A percentile compares a stretch with the other conserved stretches of the same genome.
Conservation (phyloP, 2,329 filamentous ascomycete genomes). For the Scedosporium apiospermum region DNA sequence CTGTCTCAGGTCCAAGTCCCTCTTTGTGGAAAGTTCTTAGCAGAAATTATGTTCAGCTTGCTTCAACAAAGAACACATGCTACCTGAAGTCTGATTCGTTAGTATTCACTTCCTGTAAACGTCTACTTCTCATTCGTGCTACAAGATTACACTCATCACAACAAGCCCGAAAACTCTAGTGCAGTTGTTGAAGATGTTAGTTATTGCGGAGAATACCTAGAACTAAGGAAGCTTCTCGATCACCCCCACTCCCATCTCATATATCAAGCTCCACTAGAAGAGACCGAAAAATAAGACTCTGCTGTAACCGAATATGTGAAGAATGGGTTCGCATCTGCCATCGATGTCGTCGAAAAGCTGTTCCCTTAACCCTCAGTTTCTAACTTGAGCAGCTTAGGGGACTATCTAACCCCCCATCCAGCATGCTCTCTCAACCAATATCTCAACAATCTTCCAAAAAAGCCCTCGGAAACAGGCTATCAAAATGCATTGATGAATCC, state of each 20-base stretch:
- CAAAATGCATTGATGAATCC: neutral
- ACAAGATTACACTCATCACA: neutral
- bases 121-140: neutral
- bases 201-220: neutral
- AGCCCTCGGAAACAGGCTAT: neutral
- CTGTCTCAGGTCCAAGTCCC: too few species aligned
- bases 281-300: neutral
- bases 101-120: too few species aligned
- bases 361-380: neutral
- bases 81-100: too few species aligned
- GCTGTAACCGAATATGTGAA: neutral
- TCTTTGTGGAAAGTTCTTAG: too few species aligned
- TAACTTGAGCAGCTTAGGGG: neutral
- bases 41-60: too few species aligned
- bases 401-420: constrained; percentile 1
- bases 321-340: too few species aligned
- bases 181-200: neutral
- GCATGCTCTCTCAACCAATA: neutral
- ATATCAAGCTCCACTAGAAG: neutral
- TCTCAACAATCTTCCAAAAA: neutral
- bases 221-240: neutral
- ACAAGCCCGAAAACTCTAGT: neutral
- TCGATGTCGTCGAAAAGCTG: neutral
- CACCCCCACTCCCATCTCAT: neutral
- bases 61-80: too few species aligned